Base-by-base conservation (phyloP, 345 rosid species). In the Brassica cretica region DNA sequence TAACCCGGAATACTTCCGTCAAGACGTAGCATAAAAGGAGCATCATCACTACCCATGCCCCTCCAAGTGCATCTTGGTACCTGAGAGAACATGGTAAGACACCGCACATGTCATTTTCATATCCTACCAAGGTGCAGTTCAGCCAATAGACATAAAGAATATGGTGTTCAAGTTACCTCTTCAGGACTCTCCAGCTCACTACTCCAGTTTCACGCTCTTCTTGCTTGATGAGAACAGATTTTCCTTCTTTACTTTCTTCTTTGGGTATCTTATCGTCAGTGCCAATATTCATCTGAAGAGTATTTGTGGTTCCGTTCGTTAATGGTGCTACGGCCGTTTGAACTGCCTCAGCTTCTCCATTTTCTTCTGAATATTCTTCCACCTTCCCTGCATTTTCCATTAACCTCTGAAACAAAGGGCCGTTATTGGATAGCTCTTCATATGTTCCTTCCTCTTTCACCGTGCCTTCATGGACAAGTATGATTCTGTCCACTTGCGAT, bases 381-480 rank as follows among this genome's bases (percentile, higher is more conserved):
- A 95, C 90, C 88, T 95, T 95, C 55, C 99, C 99, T 2, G 99
- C 99, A 87, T 95, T 93, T 88, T 95, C 98, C 98, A 95, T 93
- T 41, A 93, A 86, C 82, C 86, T 89, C 72, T 89, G 93, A 85
- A 95, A 95, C 80, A 86, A 67, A 67, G 78, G 68, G 37, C 99
- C 99, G 80, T 82, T 90, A 59, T 63, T 85, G 19, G 93, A 93
- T 69, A 95, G 93, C 74, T 91, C 90, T 74, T 90, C 98, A 82
- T 90, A 95, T 67, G 98, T 91, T 76, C 99, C 99, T 84, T 90
- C 97, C 86, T 95, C 99, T 86, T 93, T 89, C 70, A 95, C 89
- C 80, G 65, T 84, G 61, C 99, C 99, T 62, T 95, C 98, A 76
- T 95, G 98, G 19, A 95, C 99, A 81, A 95, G 86, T 66, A 95